These are phyloP conservation scores for Mycena pura DNA, from an alignment of 768 basidiomycete species.

Conservation along the genomic window DNA sequence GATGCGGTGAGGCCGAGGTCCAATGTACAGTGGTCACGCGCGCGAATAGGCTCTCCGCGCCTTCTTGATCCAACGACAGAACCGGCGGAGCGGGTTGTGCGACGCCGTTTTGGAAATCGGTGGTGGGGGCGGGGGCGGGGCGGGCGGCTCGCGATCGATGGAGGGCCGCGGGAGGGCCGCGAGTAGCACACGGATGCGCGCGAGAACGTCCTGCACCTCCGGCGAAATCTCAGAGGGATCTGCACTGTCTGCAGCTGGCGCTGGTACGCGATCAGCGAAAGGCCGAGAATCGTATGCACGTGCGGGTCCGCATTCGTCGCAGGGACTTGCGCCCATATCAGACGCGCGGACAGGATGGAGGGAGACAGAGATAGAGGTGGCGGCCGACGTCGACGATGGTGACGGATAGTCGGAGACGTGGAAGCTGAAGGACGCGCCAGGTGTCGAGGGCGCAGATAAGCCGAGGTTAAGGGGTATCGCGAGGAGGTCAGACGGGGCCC, in stretches of 20 bases:
- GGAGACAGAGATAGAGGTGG: background rate
- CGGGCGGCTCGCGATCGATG: background rate
- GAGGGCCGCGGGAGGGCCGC: background rate
- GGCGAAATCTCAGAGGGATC: background rate
- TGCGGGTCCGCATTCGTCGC: background rate
- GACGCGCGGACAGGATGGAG: background rate
- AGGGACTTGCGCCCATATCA: background rate
- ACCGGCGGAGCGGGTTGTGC: conserved; percentile 3
- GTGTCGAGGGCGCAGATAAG: background rate
- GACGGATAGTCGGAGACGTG: background rate
- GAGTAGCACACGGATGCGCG: background rate
- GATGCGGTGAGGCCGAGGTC: no score
- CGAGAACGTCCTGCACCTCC: background rate
- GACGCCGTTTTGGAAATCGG: background rate
- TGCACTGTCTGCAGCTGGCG: background rate
- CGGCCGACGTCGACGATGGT: background rate
- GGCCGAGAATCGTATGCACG: background rate
- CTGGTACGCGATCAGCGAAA: background rate
- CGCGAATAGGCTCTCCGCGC: no score
- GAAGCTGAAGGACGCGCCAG: conserved; percentile 9
- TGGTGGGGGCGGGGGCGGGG: background rate
- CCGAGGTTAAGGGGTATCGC: background rate
- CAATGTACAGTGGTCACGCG: no score
- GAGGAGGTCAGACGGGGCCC: background rate
- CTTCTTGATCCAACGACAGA: conserved; percentile 1